Conservation (phyloP, 1,284 basidiomycete genomes). For the Amylostereum chailletii region DNA sequence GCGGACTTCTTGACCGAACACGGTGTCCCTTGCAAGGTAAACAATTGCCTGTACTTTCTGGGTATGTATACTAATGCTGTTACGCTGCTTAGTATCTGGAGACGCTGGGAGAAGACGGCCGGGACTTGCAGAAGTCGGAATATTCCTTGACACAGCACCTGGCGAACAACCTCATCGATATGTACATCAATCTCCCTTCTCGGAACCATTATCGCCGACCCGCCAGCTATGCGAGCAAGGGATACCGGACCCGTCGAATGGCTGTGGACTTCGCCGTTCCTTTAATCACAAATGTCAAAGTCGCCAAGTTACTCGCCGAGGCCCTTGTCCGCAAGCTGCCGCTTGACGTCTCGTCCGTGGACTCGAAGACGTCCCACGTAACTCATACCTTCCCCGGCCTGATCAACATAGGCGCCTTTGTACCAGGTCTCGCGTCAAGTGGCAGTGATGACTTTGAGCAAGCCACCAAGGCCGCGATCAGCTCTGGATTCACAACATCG, state of each 20-base stretch:
- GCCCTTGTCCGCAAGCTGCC: slow-evolving; percentile 86
- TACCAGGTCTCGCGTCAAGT: slow-evolving; percentile 64
- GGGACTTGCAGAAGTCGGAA: slow-evolving; percentile 84
- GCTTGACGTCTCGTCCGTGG: slow-evolving; percentile 84
- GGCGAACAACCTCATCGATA: slow-evolving; percentile 93
- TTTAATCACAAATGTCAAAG: slow-evolving; percentile 98
- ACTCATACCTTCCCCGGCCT: slow-evolving; percentile 92
- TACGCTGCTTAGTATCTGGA: slow-evolving; percentile 62
- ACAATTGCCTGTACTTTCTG: slow-evolving; percentile 4
- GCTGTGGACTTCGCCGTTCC: slow-evolving; percentile 99
- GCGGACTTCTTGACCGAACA: slow-evolving; percentile 92
- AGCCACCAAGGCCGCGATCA: slow-evolving; percentile 74
- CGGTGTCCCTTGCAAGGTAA: slow-evolving; percentile 76
- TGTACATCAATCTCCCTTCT: slow-evolving; percentile 99
- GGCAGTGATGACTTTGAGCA: slow-evolving; percentile 57
- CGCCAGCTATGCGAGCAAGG: slow-evolving; percentile 94
- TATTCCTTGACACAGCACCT: slow-evolving; percentile 93
- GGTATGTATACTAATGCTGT: background rate
- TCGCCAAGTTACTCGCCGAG: slow-evolving; percentile 94
- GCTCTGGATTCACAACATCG: slow-evolving; percentile 82
- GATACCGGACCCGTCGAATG: slow-evolving; percentile 95
- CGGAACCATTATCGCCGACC: slow-evolving; percentile 98
- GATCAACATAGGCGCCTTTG: slow-evolving; percentile 83
- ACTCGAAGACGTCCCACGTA: slow-evolving; percentile 91
- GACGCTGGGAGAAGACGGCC: slow-evolving; percentile 69